Conservation (phyloP, 2,329 filamentous ascomycete species). For the Elsinoe arachidis region DNA sequence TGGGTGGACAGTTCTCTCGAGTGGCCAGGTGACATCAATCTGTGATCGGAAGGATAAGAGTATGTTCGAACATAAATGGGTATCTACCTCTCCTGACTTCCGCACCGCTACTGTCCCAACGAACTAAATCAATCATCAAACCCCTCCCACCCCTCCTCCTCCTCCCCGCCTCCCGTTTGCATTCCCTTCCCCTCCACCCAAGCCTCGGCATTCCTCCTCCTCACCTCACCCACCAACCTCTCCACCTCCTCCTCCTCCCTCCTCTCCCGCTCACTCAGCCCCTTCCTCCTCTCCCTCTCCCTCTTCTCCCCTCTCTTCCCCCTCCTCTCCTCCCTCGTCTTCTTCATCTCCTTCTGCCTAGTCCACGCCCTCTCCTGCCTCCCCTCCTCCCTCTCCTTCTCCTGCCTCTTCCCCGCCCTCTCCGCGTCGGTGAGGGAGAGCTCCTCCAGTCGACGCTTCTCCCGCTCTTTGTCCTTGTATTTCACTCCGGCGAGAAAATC, state of each 20-base stretch:
- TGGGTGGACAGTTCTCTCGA: too few species aligned
- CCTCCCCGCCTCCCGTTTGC: slow-evolving; percentile 17
- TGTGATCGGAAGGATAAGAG: too few species aligned
- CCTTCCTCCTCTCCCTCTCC: slow-evolving; percentile 24
- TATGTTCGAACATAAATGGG: too few species aligned
- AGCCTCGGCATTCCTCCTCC: slow-evolving; percentile 16
- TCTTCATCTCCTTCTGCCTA: slow-evolving; percentile 29
- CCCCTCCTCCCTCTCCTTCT: slow-evolving; percentile 25
- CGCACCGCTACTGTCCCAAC: too few species aligned
- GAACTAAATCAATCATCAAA: slow-evolving; percentile 14
- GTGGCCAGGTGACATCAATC: too few species aligned
- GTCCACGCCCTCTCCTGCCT: slow-evolving; percentile 31
- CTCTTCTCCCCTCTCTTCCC: slow-evolving; percentile 27
- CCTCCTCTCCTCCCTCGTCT: slow-evolving; percentile 25
- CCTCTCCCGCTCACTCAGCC: slow-evolving; percentile 25
- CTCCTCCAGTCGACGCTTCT: slow-evolving; percentile 34
- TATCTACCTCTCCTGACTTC: too few species aligned
- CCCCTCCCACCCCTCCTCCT: slow-evolving; percentile 16
- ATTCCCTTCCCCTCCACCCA: slow-evolving; percentile 24
- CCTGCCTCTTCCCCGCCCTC: slow-evolving; percentile 19
- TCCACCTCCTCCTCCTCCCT: slow-evolving; percentile 26
- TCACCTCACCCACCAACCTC: slow-evolving; percentile 26
- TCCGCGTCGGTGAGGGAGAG: slow-evolving; percentile 21
- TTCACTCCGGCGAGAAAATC: slow-evolving; percentile 31
- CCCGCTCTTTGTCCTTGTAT: slow-evolving; percentile 39